Evolutionary conservation across 2,329 filamentous ascomycete genomes (phyloP).

Genomic region (Cyphellophora attinorum): DNA sequence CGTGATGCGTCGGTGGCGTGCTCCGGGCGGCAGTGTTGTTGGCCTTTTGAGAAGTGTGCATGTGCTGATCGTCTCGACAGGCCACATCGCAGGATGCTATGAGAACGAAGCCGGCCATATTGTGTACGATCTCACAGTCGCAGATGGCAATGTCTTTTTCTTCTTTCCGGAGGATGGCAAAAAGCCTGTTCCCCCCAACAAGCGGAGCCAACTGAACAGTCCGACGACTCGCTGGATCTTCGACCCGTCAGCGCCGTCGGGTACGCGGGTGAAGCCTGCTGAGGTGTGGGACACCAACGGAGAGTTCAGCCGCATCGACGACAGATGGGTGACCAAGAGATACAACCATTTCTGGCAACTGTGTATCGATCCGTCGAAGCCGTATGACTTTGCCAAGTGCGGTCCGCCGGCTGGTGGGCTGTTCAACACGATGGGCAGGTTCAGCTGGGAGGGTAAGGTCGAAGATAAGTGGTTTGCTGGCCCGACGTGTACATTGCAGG

Average conservation of each 20-base stretch:
- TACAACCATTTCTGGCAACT: constrained; percentile 41
- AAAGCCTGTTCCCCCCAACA: constrained; percentile 9
- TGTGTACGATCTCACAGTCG: constrained; percentile 29
- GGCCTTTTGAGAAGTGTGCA: too few relatives aligned
- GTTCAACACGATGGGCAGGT: constrained; percentile 16
- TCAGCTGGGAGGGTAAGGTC: constrained; percentile 14
- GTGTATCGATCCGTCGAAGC: constrained; percentile 16
- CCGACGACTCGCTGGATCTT: constrained; percentile 24
- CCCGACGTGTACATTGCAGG: constrained; percentile 22
- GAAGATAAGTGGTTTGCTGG: constrained; percentile 21
- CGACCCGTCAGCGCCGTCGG: constrained; percentile 19
- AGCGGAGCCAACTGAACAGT: constrained; percentile 18
- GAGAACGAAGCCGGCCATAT: constrained; percentile 38
- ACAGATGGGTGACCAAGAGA: constrained; percentile 29
- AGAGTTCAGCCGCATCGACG: constrained; percentile 22
- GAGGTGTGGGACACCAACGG: constrained; percentile 25
- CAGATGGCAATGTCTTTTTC: constrained; percentile 24
- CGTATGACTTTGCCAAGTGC: constrained; percentile 22
- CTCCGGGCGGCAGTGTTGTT: too few relatives aligned
- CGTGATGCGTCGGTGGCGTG: too few relatives aligned
- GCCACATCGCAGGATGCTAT: constrained; percentile 40
- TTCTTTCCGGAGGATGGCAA: constrained; percentile 16
- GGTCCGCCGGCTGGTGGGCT: constrained; percentile 16
- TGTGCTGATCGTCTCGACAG: too few relatives aligned
- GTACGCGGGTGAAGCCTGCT: constrained; percentile 28